Base-by-base conservation (phyloP, 805 yeast genomes). In the Barnettozyma botsteinii region DNA sequence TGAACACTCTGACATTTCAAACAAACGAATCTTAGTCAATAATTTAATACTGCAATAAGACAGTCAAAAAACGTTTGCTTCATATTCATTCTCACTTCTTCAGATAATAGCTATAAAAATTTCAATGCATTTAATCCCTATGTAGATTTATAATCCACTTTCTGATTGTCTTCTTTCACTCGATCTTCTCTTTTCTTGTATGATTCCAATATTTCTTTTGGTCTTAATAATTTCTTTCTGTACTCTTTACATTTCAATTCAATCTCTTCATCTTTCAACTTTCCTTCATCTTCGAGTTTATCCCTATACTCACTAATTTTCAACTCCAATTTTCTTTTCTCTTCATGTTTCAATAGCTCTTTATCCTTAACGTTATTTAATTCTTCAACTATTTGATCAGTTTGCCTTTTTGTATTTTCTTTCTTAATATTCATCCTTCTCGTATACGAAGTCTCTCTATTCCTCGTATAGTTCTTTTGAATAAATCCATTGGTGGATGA, bases 401-500 rank as follows among this genome's bases (percentile, higher is more conserved):
- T 21, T 13, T 23, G 17, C 12, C 37, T 31, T 27, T 43, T 42
- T 10, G 14, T 35, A 33, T 42, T 38, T 2, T 45, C 35, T 28
- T 46, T 45, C 31, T 50, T 47, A 14, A 46, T 41, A 23, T 47
- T 38, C 44, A 66, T 60, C 31, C 79, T 60, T 33, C 59, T 55
- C 28, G 61, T 50, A 48, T 55, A 71, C 20, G 62, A 67, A 8
- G 70, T 67, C n/a, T 46, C 46, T 4, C 35, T 26, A 2, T 61
- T 61, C 4, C 62, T 54, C 57, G 52, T 47, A 19, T 46, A 42
- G 40, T 66, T 77, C 45, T 67, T 64, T 49, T 77, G 81, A 3
- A 79, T 69, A 48, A 68, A 67, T 0, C 85, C 85, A 19, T 81
- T 77, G 0, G 85, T 79, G 0, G 81, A 79, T 0, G 82, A 66